A percentile compares a stretch with the other conserved stretches of the same genome.
These are phyloP conservation scores for Sinapis alba DNA, from an alignment of 441 rosid genomes.

Conservation along the genomic window DNA sequence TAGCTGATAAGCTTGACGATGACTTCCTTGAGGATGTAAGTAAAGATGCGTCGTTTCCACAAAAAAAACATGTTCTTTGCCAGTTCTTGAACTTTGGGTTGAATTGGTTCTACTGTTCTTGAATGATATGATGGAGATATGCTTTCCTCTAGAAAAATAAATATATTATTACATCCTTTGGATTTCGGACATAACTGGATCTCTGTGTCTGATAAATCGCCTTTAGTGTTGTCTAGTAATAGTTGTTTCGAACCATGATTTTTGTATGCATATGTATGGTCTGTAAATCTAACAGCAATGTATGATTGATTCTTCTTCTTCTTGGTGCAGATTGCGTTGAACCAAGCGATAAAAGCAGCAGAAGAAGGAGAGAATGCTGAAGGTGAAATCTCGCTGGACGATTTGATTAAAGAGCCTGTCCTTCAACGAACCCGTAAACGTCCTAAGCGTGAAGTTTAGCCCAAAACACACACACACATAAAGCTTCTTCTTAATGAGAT, in stretches of 20 bases:
- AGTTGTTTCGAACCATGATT: too few relatives aligned
- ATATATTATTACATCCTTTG: too few relatives aligned
- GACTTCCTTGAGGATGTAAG: slow-evolving; percentile 79
- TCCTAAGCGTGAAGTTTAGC: slow-evolving; percentile 69
- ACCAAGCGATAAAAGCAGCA: slow-evolving; percentile 61
- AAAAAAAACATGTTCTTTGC: not conserved
- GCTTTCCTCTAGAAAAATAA: too few relatives aligned
- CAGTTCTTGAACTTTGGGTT: not conserved
- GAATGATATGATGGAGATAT: too few relatives aligned
- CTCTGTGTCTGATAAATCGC: too few relatives aligned
- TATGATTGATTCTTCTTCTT: not conserved
- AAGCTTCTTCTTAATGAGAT: slow-evolving; percentile 18
- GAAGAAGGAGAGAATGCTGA: slow-evolving; percentile 48
- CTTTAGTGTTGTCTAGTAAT: too few relatives aligned
- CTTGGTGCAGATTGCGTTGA: slow-evolving; percentile 58
- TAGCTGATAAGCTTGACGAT: slow-evolving; percentile 72
- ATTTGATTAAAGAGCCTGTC: slow-evolving; percentile 54
- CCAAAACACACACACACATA: not conserved
- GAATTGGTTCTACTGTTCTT: not conserved
- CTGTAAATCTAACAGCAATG: not conserved
- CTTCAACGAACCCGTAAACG: slow-evolving; percentile 62
- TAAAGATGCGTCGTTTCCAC: not conserved
- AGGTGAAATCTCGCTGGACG: slow-evolving; percentile 43
- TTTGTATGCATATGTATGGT: too few relatives aligned
- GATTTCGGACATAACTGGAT: too few relatives aligned